Evolutionary conservation across 208 protist species (phyloP), one percentile per base, ranked within the genome.

Genomic region (Trypanosoma mega): DNA sequence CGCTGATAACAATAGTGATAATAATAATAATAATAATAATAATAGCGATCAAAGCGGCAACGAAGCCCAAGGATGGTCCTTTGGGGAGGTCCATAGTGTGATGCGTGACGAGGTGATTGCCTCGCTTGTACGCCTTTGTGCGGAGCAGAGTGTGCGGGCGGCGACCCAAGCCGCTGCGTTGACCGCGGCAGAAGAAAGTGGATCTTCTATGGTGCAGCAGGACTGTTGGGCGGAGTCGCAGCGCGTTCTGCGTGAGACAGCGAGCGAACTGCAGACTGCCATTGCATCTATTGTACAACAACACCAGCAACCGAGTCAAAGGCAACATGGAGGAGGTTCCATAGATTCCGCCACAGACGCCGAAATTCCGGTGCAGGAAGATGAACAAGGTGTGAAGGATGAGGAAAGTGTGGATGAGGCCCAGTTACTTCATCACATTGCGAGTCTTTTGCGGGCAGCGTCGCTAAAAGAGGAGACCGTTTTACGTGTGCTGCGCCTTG

Each of bases 391-490:
- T 12, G 4, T 8, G 20, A 31, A 30, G 29, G 14, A 29, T 21
- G 55, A 43, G 20, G 26, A 41, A 47, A 12, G 12, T 39, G 34
- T 16, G 27, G 49, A 58, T 31, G 55, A 70, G 48, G 48, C 34
- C 2, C 23, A 64, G 33, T n/a, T 73, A 20, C 62, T 82, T 23
- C 65, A 83, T 26, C 59, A 73, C 44, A 76, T 92, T 34, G 51
- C 51, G 30, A 46, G 61, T 49, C 59, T 92, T 5, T 65, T 92
- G 50, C 76, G 76, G 23, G 74, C 66, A n/a, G 80, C 85, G 4
- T 65, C 74, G 12, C 52, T 70, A 20, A 80, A 81, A 58, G 80
- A 92, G 16, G 68, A 73, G 5, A 86, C 76, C 30, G 55, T 87
- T 27, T 65, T 78, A 39, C 78, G 74, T n/a, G 76, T 87, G 30